phyloP scores from a whole-genome alignment of 2,329 filamentous ascomycete genomes.

The Fusarium mexicanum region DNA sequence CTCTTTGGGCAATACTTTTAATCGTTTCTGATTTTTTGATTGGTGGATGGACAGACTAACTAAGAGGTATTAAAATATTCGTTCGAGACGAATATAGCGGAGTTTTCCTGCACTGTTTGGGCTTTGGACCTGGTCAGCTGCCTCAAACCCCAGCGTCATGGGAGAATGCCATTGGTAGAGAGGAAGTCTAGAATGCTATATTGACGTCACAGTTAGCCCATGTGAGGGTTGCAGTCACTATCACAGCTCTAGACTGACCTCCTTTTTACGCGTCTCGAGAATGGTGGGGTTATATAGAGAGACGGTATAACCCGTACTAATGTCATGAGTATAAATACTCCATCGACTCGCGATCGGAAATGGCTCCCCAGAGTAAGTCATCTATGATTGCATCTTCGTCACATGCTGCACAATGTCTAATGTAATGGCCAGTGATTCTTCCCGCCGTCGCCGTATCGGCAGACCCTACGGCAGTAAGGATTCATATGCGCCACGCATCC shows the following conservation, averaged over 20 bases:
- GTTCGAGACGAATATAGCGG: not conserved
- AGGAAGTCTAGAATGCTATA: not conserved
- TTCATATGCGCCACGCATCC: not conserved
- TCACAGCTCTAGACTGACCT: not conserved
- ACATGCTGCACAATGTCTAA: not conserved
- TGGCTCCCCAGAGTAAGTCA: not conserved
- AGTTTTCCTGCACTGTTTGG: not conserved
- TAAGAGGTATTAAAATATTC: not conserved
- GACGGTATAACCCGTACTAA: not conserved
- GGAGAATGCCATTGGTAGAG: not conserved
- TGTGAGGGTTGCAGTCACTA: not conserved
- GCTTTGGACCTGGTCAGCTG: not conserved
- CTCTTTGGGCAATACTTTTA: not conserved
- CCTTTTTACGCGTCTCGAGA: not conserved
- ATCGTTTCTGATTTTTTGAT: not conserved
- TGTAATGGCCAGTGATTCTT: not conserved
- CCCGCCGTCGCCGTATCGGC: not conserved
- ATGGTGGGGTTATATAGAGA: not conserved
- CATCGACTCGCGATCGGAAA: not conserved
- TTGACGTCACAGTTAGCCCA: not conserved
- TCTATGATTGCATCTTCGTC: no score
- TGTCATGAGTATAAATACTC: not conserved
- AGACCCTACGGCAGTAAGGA: not conserved
- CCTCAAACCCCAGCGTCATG: not conserved
- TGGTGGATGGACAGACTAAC: rapidly evolving